Evolutionary conservation across 202 grass and related monocot species (phyloP).

Genomic region (Musa balbisiana): DNA sequence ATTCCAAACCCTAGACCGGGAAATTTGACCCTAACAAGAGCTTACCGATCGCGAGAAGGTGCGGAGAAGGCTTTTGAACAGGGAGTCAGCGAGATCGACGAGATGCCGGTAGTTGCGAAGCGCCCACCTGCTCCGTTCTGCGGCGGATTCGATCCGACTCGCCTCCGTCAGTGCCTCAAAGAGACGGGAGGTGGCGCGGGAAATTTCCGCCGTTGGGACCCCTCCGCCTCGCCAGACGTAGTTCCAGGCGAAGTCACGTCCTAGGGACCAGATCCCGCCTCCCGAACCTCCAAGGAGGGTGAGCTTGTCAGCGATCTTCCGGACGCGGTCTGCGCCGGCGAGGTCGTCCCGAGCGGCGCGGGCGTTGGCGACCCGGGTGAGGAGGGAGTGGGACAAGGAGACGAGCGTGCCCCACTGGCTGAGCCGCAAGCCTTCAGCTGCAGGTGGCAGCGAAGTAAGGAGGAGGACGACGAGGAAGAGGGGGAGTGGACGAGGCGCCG

Average conservation of each 20-base stretch:
- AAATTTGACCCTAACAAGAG: constrained; percentile 2
- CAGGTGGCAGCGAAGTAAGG: constrained; percentile 14
- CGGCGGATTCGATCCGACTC: constrained; percentile 34
- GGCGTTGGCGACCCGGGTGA: constrained; percentile 52
- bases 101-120: constrained; percentile 47
- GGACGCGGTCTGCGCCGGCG: constrained; percentile 38
- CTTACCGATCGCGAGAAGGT: constrained; percentile 69
- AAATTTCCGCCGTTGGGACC: constrained; percentile 28
- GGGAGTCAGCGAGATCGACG: constrained; percentile 29
- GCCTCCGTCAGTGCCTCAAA: constrained; percentile 47
- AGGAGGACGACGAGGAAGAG: constrained; percentile 28
- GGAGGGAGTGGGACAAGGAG: constrained; percentile 84
- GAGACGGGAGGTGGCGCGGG: constrained; percentile 36
- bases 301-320: constrained; percentile 44
- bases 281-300: constrained; percentile 25
- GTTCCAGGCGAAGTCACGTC: constrained; percentile 80
- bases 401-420: constrained; percentile 43
- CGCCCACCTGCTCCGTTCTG: constrained; percentile 46
- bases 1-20: constrained; percentile 2
- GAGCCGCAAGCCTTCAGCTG: constrained; percentile 31
- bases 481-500: constrained; percentile 9
- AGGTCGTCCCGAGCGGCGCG: constrained; percentile 49
- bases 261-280: constrained; percentile 46
- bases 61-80: constrained; percentile 53
- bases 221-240: constrained; percentile 45